Base-by-base conservation (phyloP, 2,329 filamentous ascomycete species). In the Tricladium varicosporioides region DNA sequence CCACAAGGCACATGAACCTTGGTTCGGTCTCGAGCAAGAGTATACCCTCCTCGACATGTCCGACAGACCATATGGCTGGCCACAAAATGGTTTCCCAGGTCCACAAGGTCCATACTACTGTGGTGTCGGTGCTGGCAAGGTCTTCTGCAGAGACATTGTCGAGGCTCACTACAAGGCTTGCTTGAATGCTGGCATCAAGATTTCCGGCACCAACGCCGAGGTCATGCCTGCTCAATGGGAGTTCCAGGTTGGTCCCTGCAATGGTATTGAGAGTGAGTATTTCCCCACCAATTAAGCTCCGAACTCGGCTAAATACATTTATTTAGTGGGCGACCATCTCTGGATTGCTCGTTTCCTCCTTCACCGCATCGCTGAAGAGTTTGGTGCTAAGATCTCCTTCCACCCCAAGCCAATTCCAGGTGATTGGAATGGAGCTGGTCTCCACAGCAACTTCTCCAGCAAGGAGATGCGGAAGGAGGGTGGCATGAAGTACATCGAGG, bases 151-250 rank as follows among this genome's bases (percentile, higher is more conserved):
- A 80, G 93, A 99, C 73, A 93, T 99, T 62, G 92, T 99, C 67
- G 93, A 97, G 80, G 88, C 90, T 64, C 91, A 96, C 80, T 92
- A 91, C 87, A 91, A 91, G 78, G 87, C 88, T 65, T 73, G 84
- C 82, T 74, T 97, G 76, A 96, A 91, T 75, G 85, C 93, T 60
- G 88, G 89, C 59, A 83, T 99, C 77, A 87, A 92, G 75, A 97
- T 99, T 76, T 96, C 92, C 22, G 94, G 94, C 71, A 97, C 94
- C 80, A 99, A 99, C 77, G 94, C 94, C 65, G 94, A 99, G 83
- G 94, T 99, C 71, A 96, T 97, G 90, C 89, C 92, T 63, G 92
- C 89, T 60, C 93, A 97, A 78, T 97, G 93, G 93, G 93, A 97
- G 76, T 97, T 91, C 86, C 93, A 97, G 75, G 90, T 97, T 69